Conservation (phyloP, 2,329 filamentous ascomycete species). For the Hypoxylon sp. region DNA sequence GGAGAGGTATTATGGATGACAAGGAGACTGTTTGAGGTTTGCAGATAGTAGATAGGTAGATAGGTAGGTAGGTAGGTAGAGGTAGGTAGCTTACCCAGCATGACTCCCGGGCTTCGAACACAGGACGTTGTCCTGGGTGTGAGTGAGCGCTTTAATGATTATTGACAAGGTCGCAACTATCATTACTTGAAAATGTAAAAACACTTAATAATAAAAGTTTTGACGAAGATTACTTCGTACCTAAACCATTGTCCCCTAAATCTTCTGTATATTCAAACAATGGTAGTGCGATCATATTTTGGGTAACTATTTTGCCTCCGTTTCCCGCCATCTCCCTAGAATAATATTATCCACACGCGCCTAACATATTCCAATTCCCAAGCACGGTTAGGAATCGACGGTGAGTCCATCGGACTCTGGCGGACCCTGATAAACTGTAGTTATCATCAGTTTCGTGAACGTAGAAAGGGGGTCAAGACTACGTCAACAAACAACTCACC, state of each 20-base stretch:
- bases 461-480: background rate
- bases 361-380: background rate
- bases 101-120: background rate
- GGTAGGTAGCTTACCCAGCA: background rate
- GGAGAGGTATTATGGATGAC: slow-evolving; percentile 4
- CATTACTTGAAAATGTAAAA: background rate
- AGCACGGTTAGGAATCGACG: slow-evolving; percentile 38
- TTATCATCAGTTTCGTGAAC: slow-evolving; percentile 13
- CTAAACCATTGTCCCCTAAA: background rate
- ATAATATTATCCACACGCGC: background rate
- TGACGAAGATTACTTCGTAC: background rate
- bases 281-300: background rate
- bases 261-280: background rate
- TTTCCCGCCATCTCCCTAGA: background rate
- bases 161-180: background rate
- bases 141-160: background rate
- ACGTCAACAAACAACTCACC: slow-evolving; percentile 55
- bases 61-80: slow-evolving; percentile 15
- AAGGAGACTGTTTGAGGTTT: slow-evolving; percentile 40
- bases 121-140: background rate
- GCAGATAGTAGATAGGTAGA: background rate
- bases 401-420: slow-evolving; percentile 53
- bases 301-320: background rate
- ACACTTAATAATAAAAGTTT: background rate
- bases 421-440: slow-evolving; percentile 51